phyloP scores from a whole-genome alignment of 2,329 filamentous ascomycete genomes.

The Cladophialophora exuberans region DNA sequence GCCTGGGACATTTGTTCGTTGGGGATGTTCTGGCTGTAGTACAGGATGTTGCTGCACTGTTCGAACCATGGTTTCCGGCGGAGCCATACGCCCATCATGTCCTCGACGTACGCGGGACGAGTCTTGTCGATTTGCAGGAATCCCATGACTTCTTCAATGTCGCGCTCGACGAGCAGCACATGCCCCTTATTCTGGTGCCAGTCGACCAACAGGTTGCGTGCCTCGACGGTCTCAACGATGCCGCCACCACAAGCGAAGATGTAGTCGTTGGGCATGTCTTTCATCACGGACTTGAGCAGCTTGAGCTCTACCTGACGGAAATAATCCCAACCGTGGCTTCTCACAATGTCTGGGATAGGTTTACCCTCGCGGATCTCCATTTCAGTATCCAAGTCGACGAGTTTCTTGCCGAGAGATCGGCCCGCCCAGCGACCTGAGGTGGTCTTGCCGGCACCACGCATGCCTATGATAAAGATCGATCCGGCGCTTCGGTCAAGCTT shows the following conservation, averaged over 20 bases:
- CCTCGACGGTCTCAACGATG: conserved; percentile 82
- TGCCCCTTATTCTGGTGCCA: conserved; percentile 78
- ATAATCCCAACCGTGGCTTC: conserved; percentile 77
- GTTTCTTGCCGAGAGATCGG: conserved; percentile 71
- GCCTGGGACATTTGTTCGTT: conserved; percentile 55
- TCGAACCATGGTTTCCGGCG: conserved; percentile 88
- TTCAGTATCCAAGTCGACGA: conserved; percentile 86
- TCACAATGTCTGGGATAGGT: conserved; percentile 85
- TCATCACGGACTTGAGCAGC: conserved; percentile 72
- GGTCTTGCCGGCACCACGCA: conserved; percentile 96
- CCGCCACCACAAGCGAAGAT: conserved; percentile 95
- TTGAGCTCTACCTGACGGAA: conserved; percentile 81
- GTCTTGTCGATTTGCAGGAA: conserved; percentile 89
- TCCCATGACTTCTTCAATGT: conserved; percentile 84
- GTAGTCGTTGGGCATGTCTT: conserved; percentile 73
- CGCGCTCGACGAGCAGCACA: conserved; percentile 83
- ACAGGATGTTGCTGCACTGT: conserved; percentile 91
- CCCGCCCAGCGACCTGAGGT: conserved; percentile 88
- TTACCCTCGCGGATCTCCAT: conserved; percentile 74
- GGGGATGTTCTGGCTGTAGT: conserved; percentile 74
- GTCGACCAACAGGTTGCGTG: conserved; percentile 72
- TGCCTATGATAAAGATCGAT: conserved; percentile 94
- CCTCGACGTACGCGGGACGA: conserved; percentile 86
- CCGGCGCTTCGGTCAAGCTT: conserved; percentile 48
- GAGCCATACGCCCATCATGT: conserved; percentile 89